These are phyloP conservation scores for Rhodotorula sphaerocarpa DNA, from an alignment of 768 basidiomycete species.

Conservation along the genomic window DNA sequence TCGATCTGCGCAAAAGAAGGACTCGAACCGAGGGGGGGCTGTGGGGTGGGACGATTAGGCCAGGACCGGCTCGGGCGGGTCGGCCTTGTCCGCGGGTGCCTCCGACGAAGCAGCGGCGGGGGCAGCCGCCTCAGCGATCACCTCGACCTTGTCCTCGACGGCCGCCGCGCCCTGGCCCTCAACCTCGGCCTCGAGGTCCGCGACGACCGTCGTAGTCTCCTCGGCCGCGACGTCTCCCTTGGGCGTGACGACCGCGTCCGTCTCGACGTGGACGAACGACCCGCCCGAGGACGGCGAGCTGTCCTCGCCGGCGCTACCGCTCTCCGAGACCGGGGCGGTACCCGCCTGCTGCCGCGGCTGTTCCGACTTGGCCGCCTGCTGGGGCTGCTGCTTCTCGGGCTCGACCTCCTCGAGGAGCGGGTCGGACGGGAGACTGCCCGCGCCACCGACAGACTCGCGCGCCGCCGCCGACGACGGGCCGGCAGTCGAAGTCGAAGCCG, in stretches of 20 bases:
- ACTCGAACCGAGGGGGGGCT: not conserved
- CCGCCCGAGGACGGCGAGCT: constrained; percentile 11
- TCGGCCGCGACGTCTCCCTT: constrained; percentile 7
- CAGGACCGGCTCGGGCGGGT: constrained; percentile 22
- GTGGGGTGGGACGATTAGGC: not conserved
- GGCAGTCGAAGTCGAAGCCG: not conserved
- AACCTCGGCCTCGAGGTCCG: not conserved
- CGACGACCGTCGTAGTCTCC: constrained; percentile 2
- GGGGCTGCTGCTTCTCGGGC: not conserved
- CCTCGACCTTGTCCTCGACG: not conserved
- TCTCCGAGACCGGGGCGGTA: not conserved
- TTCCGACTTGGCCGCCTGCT: constrained; percentile 11
- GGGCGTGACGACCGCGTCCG: constrained; percentile 1
- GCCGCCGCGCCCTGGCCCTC: not conserved
- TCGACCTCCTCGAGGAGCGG: constrained; percentile 14
- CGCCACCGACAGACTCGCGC: not conserved
- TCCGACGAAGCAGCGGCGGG: not conserved
- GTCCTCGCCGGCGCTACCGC: not conserved
- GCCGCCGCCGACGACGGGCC: not conserved
- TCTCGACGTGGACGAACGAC: constrained; percentile 29
- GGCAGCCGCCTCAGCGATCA: not conserved
- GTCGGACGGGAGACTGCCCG: not conserved
- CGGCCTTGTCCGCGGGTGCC: not conserved
- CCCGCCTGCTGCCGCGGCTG: not conserved
- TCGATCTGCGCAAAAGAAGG: not conserved